phyloP scores from a whole-genome alignment of 768 basidiomycete genomes.

The Phylloporus arenicola region DNA sequence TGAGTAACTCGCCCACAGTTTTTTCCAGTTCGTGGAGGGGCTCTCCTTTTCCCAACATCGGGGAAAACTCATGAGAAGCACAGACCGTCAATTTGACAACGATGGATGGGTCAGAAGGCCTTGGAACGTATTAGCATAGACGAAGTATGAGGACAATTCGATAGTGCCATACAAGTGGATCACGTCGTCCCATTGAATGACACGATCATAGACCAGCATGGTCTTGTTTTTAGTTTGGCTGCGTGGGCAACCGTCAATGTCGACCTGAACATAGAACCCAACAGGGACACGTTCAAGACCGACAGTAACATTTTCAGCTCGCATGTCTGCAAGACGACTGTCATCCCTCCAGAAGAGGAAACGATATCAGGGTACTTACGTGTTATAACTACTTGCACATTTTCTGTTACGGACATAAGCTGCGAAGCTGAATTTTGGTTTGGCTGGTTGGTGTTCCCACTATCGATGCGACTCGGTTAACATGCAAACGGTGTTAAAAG shows the following conservation, averaged over 20 bases:
- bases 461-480: background rate
- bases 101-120: constrained; percentile 1
- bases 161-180: constrained; percentile 4
- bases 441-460: background rate
- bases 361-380: background rate
- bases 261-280: constrained; percentile 11
- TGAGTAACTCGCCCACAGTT: background rate
- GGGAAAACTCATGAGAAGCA: constrained; percentile 9
- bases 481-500: background rate
- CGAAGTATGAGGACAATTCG: background rate
- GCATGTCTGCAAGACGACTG: constrained; percentile 2
- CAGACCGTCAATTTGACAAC: background rate
- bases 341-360: background rate
- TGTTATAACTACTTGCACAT: background rate
- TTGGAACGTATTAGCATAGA: background rate
- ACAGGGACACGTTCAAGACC: constrained; percentile 11
- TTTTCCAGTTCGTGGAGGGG: background rate
- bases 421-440: background rate
- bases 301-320: constrained; percentile 5
- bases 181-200: constrained; percentile 11
- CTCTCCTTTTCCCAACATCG: constrained; percentile 10
- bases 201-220: background rate
- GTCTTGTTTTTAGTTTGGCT: constrained; percentile 5
- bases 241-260: background rate
- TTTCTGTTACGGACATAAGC: background rate